Percentiles rank a stretch among this genome's conserved stretches.
phyloP scores from a whole-genome alignment of 805 yeast genomes.

The Brettanomyces anomalus region DNA sequence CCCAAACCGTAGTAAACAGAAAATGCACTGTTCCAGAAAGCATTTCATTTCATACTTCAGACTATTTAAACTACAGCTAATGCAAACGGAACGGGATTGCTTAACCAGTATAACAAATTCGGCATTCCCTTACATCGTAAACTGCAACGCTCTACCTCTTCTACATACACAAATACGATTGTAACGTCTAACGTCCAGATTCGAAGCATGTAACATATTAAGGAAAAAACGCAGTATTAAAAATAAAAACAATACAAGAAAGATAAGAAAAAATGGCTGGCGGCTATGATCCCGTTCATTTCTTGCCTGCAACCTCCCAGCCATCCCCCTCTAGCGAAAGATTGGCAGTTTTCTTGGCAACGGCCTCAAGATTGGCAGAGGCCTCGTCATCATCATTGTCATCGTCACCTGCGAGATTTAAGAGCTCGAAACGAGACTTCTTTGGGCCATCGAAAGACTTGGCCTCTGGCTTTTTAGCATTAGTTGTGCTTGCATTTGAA shows the following conservation, averaged over 20 bases:
- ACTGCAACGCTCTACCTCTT: too few relatives aligned
- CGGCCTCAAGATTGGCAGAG: not conserved
- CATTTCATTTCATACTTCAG: too few relatives aligned
- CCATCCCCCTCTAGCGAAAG: constrained; percentile 1
- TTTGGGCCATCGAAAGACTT: constrained; percentile 23
- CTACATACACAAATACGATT: too few relatives aligned
- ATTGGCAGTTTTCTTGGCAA: not conserved
- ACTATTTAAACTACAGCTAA: too few relatives aligned
- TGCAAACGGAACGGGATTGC: too few relatives aligned
- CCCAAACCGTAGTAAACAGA: too few relatives aligned
- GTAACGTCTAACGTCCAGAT: too few relatives aligned
- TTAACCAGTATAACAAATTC: too few relatives aligned
- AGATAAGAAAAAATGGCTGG: too few relatives aligned
- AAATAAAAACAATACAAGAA: too few relatives aligned
- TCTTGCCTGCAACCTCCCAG: constrained; percentile 32
- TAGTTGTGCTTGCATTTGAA: not conserved
- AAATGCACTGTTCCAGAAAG: too few relatives aligned
- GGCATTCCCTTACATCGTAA: too few relatives aligned
- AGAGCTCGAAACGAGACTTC: constrained; percentile 41
- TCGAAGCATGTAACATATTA: not conserved
- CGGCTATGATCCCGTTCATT: constrained; percentile 4
- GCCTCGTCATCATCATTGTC: constrained; percentile 34
- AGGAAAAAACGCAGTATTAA: not conserved
- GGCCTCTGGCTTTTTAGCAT: constrained; percentile 1
- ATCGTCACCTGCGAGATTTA: constrained; percentile 41